Base-by-base conservation (phyloP, 176 grass and related monocot species). In the Puccinellia tenuiflora region DNA sequence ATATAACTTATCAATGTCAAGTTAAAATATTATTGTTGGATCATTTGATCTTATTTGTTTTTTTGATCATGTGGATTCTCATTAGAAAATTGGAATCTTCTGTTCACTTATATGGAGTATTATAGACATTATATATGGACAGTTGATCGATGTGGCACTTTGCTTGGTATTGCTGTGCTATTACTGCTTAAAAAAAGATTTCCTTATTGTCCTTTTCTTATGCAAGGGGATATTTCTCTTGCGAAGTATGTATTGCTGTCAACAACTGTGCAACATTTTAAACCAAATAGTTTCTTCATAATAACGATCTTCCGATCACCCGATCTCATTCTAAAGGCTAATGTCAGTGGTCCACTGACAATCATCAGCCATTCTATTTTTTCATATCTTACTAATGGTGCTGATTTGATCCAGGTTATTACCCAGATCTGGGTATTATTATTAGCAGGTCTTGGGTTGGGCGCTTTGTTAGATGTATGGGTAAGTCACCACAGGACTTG, bases 391-490 rank as follows among this genome's bases (percentile, higher is more conserved):
- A 68, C 64, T 78, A 67, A 85, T 75, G 34, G 26, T 3, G 34
- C 57, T 79, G 30, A 42, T 87, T 86, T 59, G 22, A 55, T 92
- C 59, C 73, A 98, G 96, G 96, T 98, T 81, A 95, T 98, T 85
- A 92, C 92, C 79, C 96, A 98, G 84, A 95, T 98, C 48, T 98
- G 96, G 96, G 73, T 93, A 72, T 82, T 98, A 73, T 73, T 98
- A 17, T 64, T 98, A 76, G 91, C 84, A 69, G 96, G 96, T 75
- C 92, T 98, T 85, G 91, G 96, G 20, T 88, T 98, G 81, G 92
- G 89, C 65, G 91, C 91, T 82, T 86, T 95, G 68, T 90, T 98
- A 87, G 96, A 98, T 69, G 74, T 98, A 81, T 98, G 96, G 96
- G 96, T 98, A 90, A 88, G 90, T 84, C 34, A 22, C 83, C 69